phyloP scores from a whole-genome alignment of 2,329 filamentous ascomycete genomes.

The Metarhizium album region DNA sequence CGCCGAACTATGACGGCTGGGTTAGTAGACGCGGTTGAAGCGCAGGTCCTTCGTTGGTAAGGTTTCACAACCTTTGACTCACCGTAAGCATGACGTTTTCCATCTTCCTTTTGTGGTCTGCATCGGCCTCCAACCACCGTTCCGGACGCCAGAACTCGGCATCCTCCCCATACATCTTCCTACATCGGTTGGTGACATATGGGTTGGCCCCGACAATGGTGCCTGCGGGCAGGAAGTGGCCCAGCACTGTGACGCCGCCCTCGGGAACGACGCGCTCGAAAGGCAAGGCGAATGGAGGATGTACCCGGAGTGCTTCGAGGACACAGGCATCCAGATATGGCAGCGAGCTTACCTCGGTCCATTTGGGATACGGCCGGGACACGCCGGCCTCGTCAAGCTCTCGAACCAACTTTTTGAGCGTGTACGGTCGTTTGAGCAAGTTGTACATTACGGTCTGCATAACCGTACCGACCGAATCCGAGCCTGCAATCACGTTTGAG shows the following conservation, averaged over 20 bases:
- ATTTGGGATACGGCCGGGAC: constrained; percentile 16
- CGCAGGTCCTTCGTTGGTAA: no score
- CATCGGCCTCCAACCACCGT: not conserved
- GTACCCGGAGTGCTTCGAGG: not conserved
- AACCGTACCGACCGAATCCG: constrained; percentile 18
- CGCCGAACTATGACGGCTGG: constrained; percentile 10
- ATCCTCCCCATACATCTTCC: not conserved
- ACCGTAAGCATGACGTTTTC: not conserved
- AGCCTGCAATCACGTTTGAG: constrained; percentile 18
- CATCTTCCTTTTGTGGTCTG: not conserved
- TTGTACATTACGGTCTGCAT: constrained; percentile 18
- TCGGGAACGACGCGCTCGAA: constrained; percentile 1
- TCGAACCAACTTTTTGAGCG: constrained; percentile 13
- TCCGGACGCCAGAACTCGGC: constrained; percentile 2
- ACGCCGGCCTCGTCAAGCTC: constrained; percentile 18
- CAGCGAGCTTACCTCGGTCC: constrained; percentile 16
- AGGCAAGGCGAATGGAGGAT: not conserved
- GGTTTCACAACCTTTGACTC: not conserved
- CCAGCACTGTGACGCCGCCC: not conserved
- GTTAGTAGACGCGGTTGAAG: not conserved
- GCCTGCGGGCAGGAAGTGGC: not conserved
- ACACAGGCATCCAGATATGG: constrained; percentile 17
- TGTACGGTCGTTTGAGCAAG: constrained; percentile 16
- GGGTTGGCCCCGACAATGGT: not conserved
- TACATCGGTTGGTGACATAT: not conserved